Evolutionary conservation across 2,329 filamentous ascomycete species (phyloP).

Genomic region (Pyrenochaeta sp.): DNA sequence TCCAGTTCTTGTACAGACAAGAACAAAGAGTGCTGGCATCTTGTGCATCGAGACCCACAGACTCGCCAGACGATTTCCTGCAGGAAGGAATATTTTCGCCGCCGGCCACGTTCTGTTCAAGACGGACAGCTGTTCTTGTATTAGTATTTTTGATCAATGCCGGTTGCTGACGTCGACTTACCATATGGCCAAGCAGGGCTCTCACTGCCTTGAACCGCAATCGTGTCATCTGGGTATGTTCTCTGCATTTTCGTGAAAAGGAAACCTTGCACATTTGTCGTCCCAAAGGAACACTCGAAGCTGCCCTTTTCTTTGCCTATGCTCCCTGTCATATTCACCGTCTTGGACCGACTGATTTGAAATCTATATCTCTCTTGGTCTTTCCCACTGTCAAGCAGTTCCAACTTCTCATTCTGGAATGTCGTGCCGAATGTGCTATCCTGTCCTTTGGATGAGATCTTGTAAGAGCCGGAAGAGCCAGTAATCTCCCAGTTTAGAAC

Average conservation of each 20-base stretch:
- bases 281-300: constrained; percentile 66
- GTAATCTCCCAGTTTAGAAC: constrained; percentile 71
- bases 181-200: constrained; percentile 48
- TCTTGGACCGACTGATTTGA: constrained; percentile 61
- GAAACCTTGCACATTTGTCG: constrained; percentile 64
- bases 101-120: constrained; percentile 61
- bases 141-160: constrained; percentile 3
- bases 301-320: constrained; percentile 56
- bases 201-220: constrained; percentile 35
- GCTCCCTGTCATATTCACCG: constrained; percentile 58
- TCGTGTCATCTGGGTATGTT: constrained; percentile 46
- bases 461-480: constrained; percentile 52
- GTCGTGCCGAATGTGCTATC: constrained; percentile 64
- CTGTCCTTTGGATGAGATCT: constrained; percentile 62
- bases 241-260: constrained; percentile 66
- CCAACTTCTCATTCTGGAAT: constrained; percentile 63
- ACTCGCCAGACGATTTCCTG: constrained; percentile 51
- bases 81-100: constrained; percentile 64
- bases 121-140: constrained; percentile 56
- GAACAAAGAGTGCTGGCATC: constrained; percentile 50
- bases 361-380: constrained; percentile 67
- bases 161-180: constrained; percentile 17
- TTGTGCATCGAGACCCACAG: constrained; percentile 45
- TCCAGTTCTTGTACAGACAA: constrained; percentile 58
- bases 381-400: constrained; percentile 58